phyloP scores from a whole-genome alignment of 2,329 filamentous ascomycete genomes.

The Fulvia fulva region DNA sequence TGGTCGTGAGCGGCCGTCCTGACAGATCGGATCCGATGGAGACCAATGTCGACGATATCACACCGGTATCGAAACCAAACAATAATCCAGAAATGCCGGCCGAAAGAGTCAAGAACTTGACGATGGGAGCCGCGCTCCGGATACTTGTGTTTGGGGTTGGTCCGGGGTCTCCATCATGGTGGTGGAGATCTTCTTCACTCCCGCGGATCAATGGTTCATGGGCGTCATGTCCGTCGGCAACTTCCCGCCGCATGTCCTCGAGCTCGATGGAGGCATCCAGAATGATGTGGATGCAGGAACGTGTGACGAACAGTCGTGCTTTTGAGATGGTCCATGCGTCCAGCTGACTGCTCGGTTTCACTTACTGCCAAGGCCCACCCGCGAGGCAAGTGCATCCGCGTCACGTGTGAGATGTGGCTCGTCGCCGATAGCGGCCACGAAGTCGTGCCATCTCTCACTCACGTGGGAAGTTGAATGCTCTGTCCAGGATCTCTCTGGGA shows the following conservation, averaged over 20 bases:
- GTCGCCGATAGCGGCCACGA: neutral
- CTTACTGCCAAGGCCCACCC: neutral
- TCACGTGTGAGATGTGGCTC: neutral
- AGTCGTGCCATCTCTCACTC: too few species aligned
- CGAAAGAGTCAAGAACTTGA: slow-evolving; percentile 55
- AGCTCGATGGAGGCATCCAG: slow-evolving; percentile 14
- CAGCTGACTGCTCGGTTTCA: neutral
- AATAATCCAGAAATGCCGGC: slow-evolving; percentile 56
- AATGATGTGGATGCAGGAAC: neutral
- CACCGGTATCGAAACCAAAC: slow-evolving; percentile 62
- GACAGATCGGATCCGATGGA: slow-evolving; percentile 54
- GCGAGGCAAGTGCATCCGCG: neutral
- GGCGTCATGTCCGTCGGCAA: slow-evolving; percentile 25
- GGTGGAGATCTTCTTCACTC: neutral
- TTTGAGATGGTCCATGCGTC: neutral
- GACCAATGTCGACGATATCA: slow-evolving; percentile 58
- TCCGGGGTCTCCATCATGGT: neutral
- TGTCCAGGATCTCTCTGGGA: too few species aligned
- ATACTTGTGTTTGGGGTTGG: slow-evolving; percentile 29
- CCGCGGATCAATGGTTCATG: slow-evolving; percentile 24
- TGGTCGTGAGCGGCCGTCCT: slow-evolving; percentile 42
- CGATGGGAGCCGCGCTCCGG: slow-evolving; percentile 32
- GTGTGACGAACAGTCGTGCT: neutral
- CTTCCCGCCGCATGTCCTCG: slow-evolving; percentile 13
- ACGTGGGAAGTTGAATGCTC: too few species aligned